A percentile compares a stretch with the other conserved stretches of the same genome.
phyloP scores from a whole-genome alignment of 768 basidiomycete species.

The Fibroporia radiculosa region DNA sequence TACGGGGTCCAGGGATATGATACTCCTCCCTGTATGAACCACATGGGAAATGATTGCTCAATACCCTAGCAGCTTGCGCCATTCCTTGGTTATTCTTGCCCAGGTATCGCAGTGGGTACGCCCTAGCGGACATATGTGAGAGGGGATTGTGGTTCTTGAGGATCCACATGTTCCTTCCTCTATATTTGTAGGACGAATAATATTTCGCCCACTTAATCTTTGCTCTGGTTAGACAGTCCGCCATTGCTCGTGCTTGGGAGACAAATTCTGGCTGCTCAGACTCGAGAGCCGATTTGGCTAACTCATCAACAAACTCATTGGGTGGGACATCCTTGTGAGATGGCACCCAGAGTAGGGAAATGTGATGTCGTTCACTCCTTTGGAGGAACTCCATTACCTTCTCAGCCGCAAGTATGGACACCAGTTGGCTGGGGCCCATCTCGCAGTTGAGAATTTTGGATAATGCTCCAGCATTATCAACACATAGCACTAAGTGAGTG shows the following conservation, averaged over 20 bases:
- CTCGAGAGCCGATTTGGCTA: not conserved
- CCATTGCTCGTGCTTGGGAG: not conserved
- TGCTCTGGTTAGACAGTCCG: too few species aligned
- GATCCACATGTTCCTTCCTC: not conserved
- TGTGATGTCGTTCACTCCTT: not conserved
- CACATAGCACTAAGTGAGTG: too few species aligned
- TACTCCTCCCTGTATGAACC: conserved; percentile 5
- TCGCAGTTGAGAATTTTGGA: too few species aligned
- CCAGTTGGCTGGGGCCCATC: too few species aligned
- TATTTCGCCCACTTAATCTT: not conserved
- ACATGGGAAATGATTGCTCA: conserved; percentile 5
- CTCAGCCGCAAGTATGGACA: not conserved
- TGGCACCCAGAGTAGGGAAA: not conserved
- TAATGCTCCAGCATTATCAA: too few species aligned
- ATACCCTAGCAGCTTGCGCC: not conserved
- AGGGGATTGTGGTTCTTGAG: not conserved
- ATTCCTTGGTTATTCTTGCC: not conserved
- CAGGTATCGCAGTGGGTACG: not conserved
- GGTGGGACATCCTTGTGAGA: not conserved
- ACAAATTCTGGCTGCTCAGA: not conserved
- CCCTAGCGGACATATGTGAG: not conserved
- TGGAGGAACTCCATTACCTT: not conserved
- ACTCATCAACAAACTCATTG: not conserved
- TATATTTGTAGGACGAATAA: not conserved
- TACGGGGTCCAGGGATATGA: not conserved